These are phyloP conservation scores for Lasiosphaeria hispida DNA, from an alignment of 495 filamentous ascomycete genomes.

Conservation along the genomic window DNA sequence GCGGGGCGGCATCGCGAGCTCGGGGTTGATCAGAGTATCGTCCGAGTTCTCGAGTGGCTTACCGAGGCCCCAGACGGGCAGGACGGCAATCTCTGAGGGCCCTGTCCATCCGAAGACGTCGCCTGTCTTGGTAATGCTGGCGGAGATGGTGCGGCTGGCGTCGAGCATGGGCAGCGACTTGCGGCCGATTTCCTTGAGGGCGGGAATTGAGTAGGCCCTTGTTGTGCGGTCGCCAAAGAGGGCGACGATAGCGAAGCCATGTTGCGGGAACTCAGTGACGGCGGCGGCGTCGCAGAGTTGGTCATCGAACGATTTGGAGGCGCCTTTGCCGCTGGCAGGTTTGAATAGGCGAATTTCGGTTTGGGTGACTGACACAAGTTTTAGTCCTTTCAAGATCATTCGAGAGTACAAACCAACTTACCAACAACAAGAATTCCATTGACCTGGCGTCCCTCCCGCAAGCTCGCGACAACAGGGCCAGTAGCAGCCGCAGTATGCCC, in stretches of 20 bases:
- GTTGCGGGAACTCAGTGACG: slow-evolving; percentile 67
- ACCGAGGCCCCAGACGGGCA: slow-evolving; percentile 79
- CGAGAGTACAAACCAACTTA: slow-evolving; percentile 25
- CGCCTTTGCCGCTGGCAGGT: slow-evolving; percentile 79
- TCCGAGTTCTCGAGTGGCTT: slow-evolving; percentile 50
- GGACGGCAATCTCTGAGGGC: slow-evolving; percentile 75
- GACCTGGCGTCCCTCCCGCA: slow-evolving; percentile 67
- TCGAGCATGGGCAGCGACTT: slow-evolving; percentile 65
- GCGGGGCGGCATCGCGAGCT: slow-evolving; percentile 67
- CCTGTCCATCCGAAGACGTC: slow-evolving; percentile 87
- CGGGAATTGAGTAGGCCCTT: slow-evolving; percentile 80
- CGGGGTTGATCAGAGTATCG: slow-evolving; percentile 76
- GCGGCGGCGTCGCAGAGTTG: slow-evolving; percentile 73
- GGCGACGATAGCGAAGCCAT: slow-evolving; percentile 74
- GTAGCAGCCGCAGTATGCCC: slow-evolving; percentile 75
- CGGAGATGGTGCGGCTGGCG: slow-evolving; percentile 62
- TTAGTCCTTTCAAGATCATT: neutral
- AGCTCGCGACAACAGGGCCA: slow-evolving; percentile 63
- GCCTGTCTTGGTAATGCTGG: slow-evolving; percentile 69
- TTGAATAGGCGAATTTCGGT: slow-evolving; percentile 80
- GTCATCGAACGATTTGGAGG: slow-evolving; percentile 82
- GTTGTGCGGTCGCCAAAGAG: slow-evolving; percentile 77
- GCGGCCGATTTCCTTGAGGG: slow-evolving; percentile 78
- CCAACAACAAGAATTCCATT: slow-evolving; percentile 65
- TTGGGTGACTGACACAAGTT: slow-evolving; percentile 55